Evolutionary conservation across 306 rosid species (phyloP), one percentile per base, ranked within the genome.

Genomic region (Lathyrus tuberosus): DNA sequence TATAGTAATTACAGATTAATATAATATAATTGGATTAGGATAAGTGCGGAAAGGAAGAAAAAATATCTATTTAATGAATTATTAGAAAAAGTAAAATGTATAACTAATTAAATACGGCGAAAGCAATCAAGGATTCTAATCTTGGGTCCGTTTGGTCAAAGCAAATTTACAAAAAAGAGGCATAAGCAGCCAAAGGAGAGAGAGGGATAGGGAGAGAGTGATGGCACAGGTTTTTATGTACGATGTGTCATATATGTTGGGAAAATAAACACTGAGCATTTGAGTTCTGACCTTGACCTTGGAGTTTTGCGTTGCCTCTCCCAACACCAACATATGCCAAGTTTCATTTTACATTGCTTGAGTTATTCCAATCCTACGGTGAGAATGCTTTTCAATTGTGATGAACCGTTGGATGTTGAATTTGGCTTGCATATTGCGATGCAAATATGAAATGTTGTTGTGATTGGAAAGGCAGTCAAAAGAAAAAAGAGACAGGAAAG

Each of bases 381-480:
- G 10, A 35, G 2, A 35, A 7, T 7, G 40, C 40, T 35, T 35
- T 35, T 35, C 40, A 35, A 35, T 35, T 35, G 8, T 0, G 2
- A 7, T 35, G 40, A 35, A 35, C 40, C 40, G 40, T 35, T 35
- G 40, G 40, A 35, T 35, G 5, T 35, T 1, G 40, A 6, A 7
- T 35, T 7, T 7, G 10, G 40, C 0, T 35, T 35, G 1, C 10
- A 35, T 1, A 35, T 7, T 7, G 40, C 6, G 0, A 35, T 33
- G 8, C 38, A 7, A 35, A 2, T 35, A 35, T 35, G 40, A 35
- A 6, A 35, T 10, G 46, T 41, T 42, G 31, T 20, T 46, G 16
- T 46, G 61, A 67, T 66, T 66, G 58, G 43, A 46, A 42, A 3
- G 59, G 37, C 8, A 37, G 63, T 68, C 63, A 52, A 68, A 68